phyloP scores from a whole-genome alignment of 495 filamentous ascomycete species.

The Xylaria scruposa region DNA sequence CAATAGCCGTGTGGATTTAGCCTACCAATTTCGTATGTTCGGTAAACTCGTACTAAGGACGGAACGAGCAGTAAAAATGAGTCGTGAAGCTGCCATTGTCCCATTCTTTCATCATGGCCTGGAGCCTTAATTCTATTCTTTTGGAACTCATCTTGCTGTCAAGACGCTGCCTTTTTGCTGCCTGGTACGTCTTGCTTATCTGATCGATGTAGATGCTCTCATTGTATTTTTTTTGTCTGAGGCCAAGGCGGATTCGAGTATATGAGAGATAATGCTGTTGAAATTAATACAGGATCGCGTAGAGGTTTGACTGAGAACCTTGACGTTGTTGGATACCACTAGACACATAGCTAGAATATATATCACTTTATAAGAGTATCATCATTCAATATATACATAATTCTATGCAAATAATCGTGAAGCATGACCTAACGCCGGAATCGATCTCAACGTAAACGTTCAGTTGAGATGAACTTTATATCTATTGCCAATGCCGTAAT shows the following conservation, averaged over 20 bases:
- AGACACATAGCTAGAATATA: too few relatives aligned
- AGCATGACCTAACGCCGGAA: background rate
- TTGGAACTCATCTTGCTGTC: conserved; percentile 71
- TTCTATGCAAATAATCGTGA: background rate
- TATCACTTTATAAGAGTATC: background rate
- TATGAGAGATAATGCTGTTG: background rate
- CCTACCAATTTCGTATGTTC: background rate
- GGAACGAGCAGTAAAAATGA: background rate
- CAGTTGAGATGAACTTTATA: background rate
- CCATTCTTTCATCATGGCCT: conserved; percentile 80
- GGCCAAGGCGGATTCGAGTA: conserved; percentile 24
- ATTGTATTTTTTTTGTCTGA: conserved; percentile 67
- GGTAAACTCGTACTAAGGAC: too few relatives aligned
- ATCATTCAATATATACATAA: background rate
- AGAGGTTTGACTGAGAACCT: background rate
- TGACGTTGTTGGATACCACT: too few relatives aligned
- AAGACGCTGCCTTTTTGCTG: conserved; percentile 76
- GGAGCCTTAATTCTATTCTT: conserved; percentile 78
- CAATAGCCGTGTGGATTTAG: conserved; percentile 95
- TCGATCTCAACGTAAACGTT: background rate
- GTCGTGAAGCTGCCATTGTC: conserved; percentile 59
- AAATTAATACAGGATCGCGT: background rate
- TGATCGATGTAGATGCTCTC: conserved; percentile 85
- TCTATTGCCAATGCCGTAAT: too few relatives aligned
- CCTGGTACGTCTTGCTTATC: conserved; percentile 78